These are phyloP conservation scores for Neoarthrinium moseri DNA, from an alignment of 2,329 filamentous ascomycete genomes.

Conservation along the genomic window DNA sequence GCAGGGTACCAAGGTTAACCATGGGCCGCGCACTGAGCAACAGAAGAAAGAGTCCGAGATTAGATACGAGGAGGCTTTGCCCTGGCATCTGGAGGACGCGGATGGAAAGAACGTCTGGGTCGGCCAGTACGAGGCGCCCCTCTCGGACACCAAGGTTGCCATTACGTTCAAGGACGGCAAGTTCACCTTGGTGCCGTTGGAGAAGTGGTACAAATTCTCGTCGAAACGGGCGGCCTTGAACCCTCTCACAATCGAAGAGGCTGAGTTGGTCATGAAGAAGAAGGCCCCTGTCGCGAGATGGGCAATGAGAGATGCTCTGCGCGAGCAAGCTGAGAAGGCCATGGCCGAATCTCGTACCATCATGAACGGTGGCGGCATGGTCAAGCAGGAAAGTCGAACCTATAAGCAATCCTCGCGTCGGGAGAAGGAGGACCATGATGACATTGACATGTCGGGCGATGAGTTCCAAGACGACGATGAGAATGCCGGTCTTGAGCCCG, in stretches of 20 bases:
- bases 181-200: constrained; percentile 85
- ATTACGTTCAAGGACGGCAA: constrained; percentile 67
- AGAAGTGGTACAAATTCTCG: constrained; percentile 92
- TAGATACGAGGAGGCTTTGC: constrained; percentile 91
- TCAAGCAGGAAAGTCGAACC: constrained; percentile 69
- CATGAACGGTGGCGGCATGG: constrained; percentile 52
- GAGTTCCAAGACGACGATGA: constrained; percentile 91
- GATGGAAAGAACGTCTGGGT: constrained; percentile 95
- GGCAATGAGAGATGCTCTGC: constrained; percentile 63
- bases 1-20: constrained; percentile 74
- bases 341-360: constrained; percentile 63
- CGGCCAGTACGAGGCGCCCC: constrained; percentile 82
- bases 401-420: constrained; percentile 59
- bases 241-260: constrained; percentile 77
- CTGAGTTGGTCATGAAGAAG: constrained; percentile 78
- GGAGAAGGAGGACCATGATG: constrained; percentile 69
- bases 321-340: constrained; percentile 54
- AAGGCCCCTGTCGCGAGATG: constrained; percentile 76
- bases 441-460: constrained; percentile 65
- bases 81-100: constrained; percentile 96
- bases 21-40: constrained; percentile 76
- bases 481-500: constrained; percentile 69
- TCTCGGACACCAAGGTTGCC: constrained; percentile 83
- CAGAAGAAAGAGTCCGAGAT: constrained; percentile 70
- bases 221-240: constrained; percentile 74